Conservation (phyloP, 345 rosid genomes). For the Salix arbutifolia region DNA sequence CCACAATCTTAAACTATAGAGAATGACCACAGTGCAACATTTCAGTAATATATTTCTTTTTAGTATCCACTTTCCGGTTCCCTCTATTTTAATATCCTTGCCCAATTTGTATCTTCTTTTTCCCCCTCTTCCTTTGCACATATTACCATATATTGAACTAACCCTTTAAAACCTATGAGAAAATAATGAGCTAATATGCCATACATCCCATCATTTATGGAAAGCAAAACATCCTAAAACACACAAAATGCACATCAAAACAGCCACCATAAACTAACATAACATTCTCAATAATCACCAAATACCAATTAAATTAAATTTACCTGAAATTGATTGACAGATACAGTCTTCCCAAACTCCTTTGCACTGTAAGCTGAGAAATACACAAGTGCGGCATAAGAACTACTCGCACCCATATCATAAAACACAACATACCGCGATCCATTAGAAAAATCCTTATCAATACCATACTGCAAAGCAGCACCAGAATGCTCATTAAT, state of each 20-base stretch:
- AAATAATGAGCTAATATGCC: neutral
- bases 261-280: neutral
- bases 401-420: slow-evolving; percentile 93
- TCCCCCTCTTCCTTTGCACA: neutral
- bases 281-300: neutral
- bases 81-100: neutral
- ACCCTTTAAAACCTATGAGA: neutral
- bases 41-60: neutral
- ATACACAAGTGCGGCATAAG: slow-evolving; percentile 83
- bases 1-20: neutral
- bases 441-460: slow-evolving; percentile 82
- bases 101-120: neutral
- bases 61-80: neutral
- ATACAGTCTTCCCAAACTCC: slow-evolving; percentile 83
- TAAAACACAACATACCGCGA: slow-evolving; percentile 87
- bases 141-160: neutral
- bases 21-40: neutral
- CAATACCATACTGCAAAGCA: slow-evolving; percentile 97
- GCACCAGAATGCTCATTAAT: slow-evolving; percentile 90
- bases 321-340: slow-evolving; percentile 95
- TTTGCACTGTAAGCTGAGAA: slow-evolving; percentile 81
- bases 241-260: neutral
- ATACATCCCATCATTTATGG: neutral
- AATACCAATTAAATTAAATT: neutral
- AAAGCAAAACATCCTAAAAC: neutral